Conservation (phyloP, 2,329 filamentous ascomycete species). For the Elsinoe batatas region DNA sequence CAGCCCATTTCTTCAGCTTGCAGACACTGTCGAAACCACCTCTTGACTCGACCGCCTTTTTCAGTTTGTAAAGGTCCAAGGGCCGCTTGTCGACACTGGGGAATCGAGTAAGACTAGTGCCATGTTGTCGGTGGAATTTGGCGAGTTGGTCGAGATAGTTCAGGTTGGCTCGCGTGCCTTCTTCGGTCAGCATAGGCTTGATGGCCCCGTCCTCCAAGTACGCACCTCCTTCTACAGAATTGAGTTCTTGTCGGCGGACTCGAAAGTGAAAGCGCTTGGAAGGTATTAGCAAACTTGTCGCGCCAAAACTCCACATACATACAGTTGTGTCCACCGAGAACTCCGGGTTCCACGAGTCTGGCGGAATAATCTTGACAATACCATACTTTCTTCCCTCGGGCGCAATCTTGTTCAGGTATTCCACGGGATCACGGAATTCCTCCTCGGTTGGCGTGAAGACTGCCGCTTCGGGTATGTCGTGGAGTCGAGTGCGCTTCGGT, state of each 20-base stretch:
- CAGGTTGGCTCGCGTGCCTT: conserved; percentile 81
- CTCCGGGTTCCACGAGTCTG: conserved; percentile 83
- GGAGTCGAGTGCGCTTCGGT: conserved; percentile 66
- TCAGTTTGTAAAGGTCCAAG: conserved; percentile 86
- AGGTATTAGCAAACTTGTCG: conserved; percentile 21
- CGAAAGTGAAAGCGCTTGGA: conserved; percentile 87
- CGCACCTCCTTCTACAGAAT: conserved; percentile 92
- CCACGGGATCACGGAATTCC: conserved; percentile 88
- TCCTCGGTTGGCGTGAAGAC: conserved; percentile 84
- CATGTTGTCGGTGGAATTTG: conserved; percentile 96
- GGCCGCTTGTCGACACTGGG: conserved; percentile 97
- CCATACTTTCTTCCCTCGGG: conserved; percentile 80
- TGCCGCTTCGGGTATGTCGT: conserved; percentile 79
- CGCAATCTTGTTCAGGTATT: conserved; percentile 85
- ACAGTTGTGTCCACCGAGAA: conserved; percentile 98
- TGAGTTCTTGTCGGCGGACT: conserved; percentile 90
- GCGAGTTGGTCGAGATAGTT: conserved; percentile 90
- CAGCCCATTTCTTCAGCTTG: conserved; percentile 97
- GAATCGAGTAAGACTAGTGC: conserved; percentile 84
- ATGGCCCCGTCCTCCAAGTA: not conserved
- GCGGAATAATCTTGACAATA: conserved; percentile 91
- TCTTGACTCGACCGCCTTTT: conserved; percentile 89
- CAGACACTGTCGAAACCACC: conserved; percentile 95
- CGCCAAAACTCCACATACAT: conserved; percentile 26
- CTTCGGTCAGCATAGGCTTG: conserved; percentile 19